Evolutionary conservation across 2,329 filamentous ascomycete genomes (phyloP), one percentile per base, ranked within the genome.

Genomic region (Aspergillus costaricaensis): DNA sequence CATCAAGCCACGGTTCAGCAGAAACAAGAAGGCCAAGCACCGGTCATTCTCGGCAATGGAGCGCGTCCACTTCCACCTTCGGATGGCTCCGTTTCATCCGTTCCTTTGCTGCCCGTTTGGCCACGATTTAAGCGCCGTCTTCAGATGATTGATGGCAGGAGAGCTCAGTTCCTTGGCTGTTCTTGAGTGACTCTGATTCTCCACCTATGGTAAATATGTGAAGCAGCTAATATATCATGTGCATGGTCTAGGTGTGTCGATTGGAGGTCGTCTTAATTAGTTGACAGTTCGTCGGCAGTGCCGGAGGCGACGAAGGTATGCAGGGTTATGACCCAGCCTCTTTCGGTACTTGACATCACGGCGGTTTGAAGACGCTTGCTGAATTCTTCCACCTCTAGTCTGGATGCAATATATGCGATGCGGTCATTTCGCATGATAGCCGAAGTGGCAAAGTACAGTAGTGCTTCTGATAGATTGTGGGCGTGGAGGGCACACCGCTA

Each of bases 21-120:
- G 10, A 15, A 23, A 14, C 10, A 30, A 23, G 17, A 21, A 30
- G 25, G 25, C 47, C 47, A 50, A 50, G 47, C 15, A 30, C 7
- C 25, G 25, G 25, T 32, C 6, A 0, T 5, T 50, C 47, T 50
- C 23, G 47, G 47, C 47, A 50, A 50, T 49, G 25, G 47, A 32
- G 25, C 8, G 10, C 4, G 7, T 19, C n/a, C 17, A 21, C 9
- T 44, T 12, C 23, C 15, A 30, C 15, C n/a, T 15, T n/a, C 10
- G 25, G 30, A 50, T 32, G 47, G 47, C 47, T 27, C 47, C 47
- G 47, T 50, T 50, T 50, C 47, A 50, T n/a, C 15, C 47, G n/a
- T 27, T 25, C 44, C 23, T 49, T 23, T 14, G 8, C 19, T 23
- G 17, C 41, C 41, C 4, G 10, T 44, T 44, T 44, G 19, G 41